Conservation (phyloP, 2,329 filamentous ascomycete genomes). For the Claviceps cyperi region DNA sequence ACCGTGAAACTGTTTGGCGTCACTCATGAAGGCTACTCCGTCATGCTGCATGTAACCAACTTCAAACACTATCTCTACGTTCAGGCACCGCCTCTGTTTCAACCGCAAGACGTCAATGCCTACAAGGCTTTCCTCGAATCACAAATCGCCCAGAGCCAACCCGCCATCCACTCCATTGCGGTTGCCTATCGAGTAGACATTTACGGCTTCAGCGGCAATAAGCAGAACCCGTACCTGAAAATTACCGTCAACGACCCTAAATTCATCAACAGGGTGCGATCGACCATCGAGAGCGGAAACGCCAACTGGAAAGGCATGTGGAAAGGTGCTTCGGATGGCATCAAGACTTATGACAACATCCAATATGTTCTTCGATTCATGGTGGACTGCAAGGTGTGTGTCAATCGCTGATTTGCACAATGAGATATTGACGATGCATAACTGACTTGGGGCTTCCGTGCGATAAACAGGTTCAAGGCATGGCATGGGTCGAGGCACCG, state of each 20-base stretch:
- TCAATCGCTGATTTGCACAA: not conserved
- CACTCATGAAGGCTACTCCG: constrained; percentile 70
- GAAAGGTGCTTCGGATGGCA: constrained; percentile 50
- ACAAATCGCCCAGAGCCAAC: constrained; percentile 58
- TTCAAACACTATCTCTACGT: constrained; percentile 96
- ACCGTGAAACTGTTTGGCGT: constrained; percentile 90
- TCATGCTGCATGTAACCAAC: constrained; percentile 85
- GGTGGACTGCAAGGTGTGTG: constrained; percentile 71
- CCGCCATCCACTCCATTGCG: constrained; percentile 64
- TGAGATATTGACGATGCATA: constrained; percentile 6
- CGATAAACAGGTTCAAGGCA: constrained; percentile 56
- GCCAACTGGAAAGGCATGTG: constrained; percentile 89
- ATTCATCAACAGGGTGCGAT: constrained; percentile 3
- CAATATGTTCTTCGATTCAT: constrained; percentile 94
- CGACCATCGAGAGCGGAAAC: constrained; percentile 53
- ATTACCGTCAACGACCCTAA: constrained; percentile 75
- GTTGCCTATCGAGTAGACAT: constrained; percentile 81
- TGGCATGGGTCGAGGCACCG: constrained; percentile 92
- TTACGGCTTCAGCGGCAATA: constrained; percentile 87
- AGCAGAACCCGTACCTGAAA: constrained; percentile 82
- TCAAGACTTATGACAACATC: constrained; percentile 90
- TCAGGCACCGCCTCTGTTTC: constrained; percentile 72
- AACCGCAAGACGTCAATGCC: constrained; percentile 57
- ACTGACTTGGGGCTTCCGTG: not conserved
- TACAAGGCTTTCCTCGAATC: constrained; percentile 73